Base-by-base conservation (phyloP, 495 filamentous ascomycete genomes). In the Corynascus novoguineensis region DNA sequence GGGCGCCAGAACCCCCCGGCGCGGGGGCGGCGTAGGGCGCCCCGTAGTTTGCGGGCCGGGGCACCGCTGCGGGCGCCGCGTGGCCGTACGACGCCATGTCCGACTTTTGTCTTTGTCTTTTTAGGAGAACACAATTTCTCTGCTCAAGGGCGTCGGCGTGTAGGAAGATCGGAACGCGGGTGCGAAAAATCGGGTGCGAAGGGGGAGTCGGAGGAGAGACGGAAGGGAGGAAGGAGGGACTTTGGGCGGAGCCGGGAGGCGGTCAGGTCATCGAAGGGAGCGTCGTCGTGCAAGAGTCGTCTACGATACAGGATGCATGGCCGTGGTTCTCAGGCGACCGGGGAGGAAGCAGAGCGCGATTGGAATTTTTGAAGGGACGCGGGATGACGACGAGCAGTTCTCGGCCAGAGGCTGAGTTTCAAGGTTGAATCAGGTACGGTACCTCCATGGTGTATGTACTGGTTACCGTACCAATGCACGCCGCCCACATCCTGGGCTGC, bases 1-100 rank as follows among this genome's bases (percentile, higher is more conserved):
- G 93, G 40, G 86, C 77, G 15, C 84, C 76, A 8, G 81, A 68
- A 47, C 74, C 71, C 41, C 73, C 70, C 57, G 73, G 63, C 32
- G 74, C 28, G 68, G 68, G 58, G 28, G 58, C 62, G 24, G 37
- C 52, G 37, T 61, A 58, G 37, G 71, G 65, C 35, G 67, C 61
- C 48, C 62, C 64, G 47, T 71, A 72, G 29, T 60, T 64, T 37
- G 59, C 69, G 50, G 69, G 68, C 55, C 71, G 70, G 19, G 67
- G 68, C 35, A 70, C 60, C 42, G 69, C 66, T 48, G 75, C 67
- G 53, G 68, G 69, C 25, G 71, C 59, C 46, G 70, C 64, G 49
- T 76, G 70, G 52, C 75, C 69, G 63, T 73, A 74, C 32, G 76
- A 78, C 57, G 75, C 71, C 76, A 79, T 79, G 47, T 51, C 40